These are phyloP conservation scores for Massarina eburnea DNA, from an alignment of 2,329 filamentous ascomycete species.

Conservation along the genomic window DNA sequence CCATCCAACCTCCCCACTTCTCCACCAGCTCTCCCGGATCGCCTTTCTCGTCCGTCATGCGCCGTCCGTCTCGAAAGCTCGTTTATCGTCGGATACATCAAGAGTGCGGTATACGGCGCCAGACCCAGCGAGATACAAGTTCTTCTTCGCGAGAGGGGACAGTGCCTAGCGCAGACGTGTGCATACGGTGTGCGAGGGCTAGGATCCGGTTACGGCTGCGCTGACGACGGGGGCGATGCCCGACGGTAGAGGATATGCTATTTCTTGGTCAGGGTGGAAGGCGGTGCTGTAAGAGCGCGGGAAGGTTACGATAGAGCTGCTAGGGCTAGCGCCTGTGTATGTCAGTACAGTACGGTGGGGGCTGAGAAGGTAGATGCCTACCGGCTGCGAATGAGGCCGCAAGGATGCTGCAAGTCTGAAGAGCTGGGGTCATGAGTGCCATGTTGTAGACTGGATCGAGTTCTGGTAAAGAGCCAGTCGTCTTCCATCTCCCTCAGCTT, in stretches of 20 bases:
- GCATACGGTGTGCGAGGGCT: constrained; percentile 13
- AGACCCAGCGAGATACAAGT: constrained; percentile 16
- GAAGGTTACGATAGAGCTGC: constrained; percentile 18
- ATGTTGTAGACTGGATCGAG: background rate
- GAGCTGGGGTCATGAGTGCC: constrained; percentile 9
- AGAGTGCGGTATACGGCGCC: constrained; percentile 14
- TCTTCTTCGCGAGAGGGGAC: constrained; percentile 8
- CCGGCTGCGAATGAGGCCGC: constrained; percentile 20
- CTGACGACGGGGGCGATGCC: constrained; percentile 21
- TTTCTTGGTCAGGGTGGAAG: constrained; percentile 15
- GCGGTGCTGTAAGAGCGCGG: constrained; percentile 14
- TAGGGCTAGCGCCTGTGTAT: constrained; percentile 18
- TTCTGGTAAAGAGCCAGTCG: too few relatives aligned
- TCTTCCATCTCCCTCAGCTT: too few relatives aligned
- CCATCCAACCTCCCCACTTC: too few relatives aligned
- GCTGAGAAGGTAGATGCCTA: background rate
- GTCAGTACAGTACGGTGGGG: background rate
- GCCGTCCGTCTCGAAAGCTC: constrained; percentile 12
- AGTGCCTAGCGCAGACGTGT: constrained; percentile 1
- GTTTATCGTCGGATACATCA: constrained; percentile 12
- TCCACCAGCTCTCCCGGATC: constrained; percentile 13
- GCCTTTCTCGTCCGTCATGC: constrained; percentile 2
- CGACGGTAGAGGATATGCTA: constrained; percentile 21
- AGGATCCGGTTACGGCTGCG: constrained; percentile 15
- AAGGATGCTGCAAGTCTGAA: constrained; percentile 24